These are phyloP conservation scores for Stephanodiscus triporus DNA, from an alignment of 108 stramenopile species.

Conservation along the genomic window DNA sequence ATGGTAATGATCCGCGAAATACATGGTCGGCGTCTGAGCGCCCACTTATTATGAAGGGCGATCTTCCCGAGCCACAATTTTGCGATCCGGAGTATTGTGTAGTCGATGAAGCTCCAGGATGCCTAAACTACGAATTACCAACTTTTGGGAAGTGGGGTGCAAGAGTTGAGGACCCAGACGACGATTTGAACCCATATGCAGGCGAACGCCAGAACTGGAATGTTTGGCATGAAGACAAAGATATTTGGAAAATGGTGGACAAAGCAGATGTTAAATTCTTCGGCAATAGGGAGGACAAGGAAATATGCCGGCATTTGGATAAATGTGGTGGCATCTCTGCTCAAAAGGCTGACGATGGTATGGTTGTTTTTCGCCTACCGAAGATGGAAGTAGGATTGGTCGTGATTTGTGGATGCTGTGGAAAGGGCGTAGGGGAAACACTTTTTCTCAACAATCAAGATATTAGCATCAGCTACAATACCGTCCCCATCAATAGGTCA, in stretches of 20 bases:
- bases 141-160: conserved; percentile 53
- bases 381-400: conserved; percentile 60
- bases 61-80: conserved; percentile 48
- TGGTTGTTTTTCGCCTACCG: conserved; percentile 3
- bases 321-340: conserved; percentile 50
- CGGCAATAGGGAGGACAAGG: conserved; percentile 39
- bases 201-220: conserved; percentile 51
- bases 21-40: conserved; percentile 45
- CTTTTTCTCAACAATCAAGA: conserved; percentile 39
- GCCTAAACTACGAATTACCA: conserved; percentile 59
- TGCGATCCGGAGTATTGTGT: conserved; percentile 55
- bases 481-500: conserved; percentile 30
- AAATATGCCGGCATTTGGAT: conserved; percentile 55
- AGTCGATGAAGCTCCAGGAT: conserved; percentile 53
- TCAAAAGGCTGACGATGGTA: conserved; percentile 43
- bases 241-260: conserved; percentile 44
- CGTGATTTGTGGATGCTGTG: conserved; percentile 55
- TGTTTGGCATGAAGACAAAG: conserved; percentile 46
- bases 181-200: conserved; percentile 51
- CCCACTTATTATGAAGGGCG: conserved; percentile 32
- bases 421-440: conserved; percentile 32
- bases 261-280: conserved; percentile 41
- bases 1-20: conserved; percentile 48
- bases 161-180: conserved; percentile 43
- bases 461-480: conserved; percentile 49